phyloP scores from a whole-genome alignment of 306 rosid genomes.

The Lotus japonicus region DNA sequence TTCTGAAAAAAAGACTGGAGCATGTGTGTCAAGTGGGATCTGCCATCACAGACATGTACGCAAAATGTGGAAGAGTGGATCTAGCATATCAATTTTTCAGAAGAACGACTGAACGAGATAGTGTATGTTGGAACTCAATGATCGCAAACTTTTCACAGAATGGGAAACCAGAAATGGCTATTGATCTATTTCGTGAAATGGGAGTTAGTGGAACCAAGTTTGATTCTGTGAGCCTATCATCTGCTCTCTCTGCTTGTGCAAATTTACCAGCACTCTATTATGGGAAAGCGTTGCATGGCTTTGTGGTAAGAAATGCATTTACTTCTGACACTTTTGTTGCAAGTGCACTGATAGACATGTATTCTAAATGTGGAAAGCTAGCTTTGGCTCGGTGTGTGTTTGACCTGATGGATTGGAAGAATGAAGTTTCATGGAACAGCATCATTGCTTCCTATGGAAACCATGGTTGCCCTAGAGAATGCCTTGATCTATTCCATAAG shows the following conservation, averaged over 20 bases:
- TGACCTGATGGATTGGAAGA: conserved; percentile 52
- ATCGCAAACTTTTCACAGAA: conserved; percentile 62
- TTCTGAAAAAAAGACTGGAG: conserved; percentile 45
- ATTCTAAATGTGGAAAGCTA: conserved; percentile 81
- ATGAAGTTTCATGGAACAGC: conserved; percentile 85
- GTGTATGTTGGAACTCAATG: conserved; percentile 83
- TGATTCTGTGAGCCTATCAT: conserved; percentile 60
- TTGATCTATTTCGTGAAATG: conserved; percentile 62
- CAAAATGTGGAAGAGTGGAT: conserved; percentile 76
- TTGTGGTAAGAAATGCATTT: conserved; percentile 42
- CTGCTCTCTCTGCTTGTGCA: conserved; percentile 66
- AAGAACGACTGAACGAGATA: conserved; percentile 54
- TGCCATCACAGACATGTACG: conserved; percentile 70
- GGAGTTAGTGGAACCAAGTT: conserved; percentile 45
- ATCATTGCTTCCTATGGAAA: conserved; percentile 72
- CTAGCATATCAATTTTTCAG: conserved; percentile 50
- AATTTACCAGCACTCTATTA: conserved; percentile 52
- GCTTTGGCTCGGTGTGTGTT: conserved; percentile 48
- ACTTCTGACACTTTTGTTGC: conserved; percentile 46
- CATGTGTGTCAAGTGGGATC: conserved; percentile 48
- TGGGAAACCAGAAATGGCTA: conserved; percentile 62
- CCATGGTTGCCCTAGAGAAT: conserved; percentile 52
- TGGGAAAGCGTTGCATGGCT: conserved; percentile 72
- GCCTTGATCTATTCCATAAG: conserved; percentile 45
- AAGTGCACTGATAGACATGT: conserved; percentile 71